Conservation (phyloP, 2,329 filamentous ascomycete species). For the Lachnellula suecica region DNA sequence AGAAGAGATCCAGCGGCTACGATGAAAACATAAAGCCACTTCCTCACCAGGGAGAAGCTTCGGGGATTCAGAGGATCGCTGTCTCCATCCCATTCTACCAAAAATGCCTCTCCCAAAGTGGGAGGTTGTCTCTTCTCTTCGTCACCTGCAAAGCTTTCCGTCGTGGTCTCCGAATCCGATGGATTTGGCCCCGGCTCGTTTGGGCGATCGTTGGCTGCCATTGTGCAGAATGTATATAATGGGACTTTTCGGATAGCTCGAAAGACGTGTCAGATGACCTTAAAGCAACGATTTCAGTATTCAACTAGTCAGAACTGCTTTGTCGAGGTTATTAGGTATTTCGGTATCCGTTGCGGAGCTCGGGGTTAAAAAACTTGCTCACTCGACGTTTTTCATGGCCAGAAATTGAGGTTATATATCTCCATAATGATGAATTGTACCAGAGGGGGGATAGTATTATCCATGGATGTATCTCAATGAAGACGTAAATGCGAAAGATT, state of each 20-base stretch:
- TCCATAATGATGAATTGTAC: too few species aligned
- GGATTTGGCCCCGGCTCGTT: neutral
- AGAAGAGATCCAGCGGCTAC: slow-evolving; percentile 74
- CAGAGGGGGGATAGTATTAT: too few species aligned
- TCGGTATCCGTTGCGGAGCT: too few species aligned
- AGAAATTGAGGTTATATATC: too few species aligned
- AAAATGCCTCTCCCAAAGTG: slow-evolving; percentile 38
- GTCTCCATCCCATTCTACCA: slow-evolving; percentile 73
- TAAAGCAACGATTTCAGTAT: neutral
- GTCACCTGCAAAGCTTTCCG: neutral
- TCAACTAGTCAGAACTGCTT: neutral
- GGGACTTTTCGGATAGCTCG: neutral
- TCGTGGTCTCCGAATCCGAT: neutral
- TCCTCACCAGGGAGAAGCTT: slow-evolving; percentile 62
- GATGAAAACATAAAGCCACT: slow-evolving; percentile 79
- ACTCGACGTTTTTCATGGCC: too few species aligned
- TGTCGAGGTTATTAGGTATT: too few species aligned
- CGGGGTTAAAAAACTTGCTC: too few species aligned
- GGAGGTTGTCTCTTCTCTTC: slow-evolving; percentile 8
- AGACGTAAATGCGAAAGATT: too few species aligned
- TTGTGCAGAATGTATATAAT: neutral
- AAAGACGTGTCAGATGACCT: too few species aligned
- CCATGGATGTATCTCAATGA: too few species aligned
- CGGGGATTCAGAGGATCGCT: slow-evolving; percentile 73
- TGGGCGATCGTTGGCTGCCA: neutral